These are phyloP conservation scores for Fusarium abutilonis DNA, from an alignment of 2,329 filamentous ascomycete genomes.

Conservation along the genomic window DNA sequence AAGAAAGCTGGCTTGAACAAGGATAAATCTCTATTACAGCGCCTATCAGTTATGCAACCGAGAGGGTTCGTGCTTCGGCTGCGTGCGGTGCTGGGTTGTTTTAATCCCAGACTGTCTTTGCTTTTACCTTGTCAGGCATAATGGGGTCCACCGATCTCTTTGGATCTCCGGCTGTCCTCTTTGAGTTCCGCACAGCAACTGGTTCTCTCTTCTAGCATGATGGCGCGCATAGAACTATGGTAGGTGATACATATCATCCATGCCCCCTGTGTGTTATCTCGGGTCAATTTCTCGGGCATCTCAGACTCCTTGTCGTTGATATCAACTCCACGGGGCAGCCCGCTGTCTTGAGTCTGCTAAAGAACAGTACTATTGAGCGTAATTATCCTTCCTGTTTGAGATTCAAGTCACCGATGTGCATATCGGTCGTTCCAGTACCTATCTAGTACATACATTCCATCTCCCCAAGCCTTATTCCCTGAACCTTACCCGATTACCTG, in stretches of 20 bases:
- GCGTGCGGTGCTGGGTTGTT: neutral
- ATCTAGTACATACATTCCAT: conserved; percentile 13
- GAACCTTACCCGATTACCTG: conserved; percentile 18
- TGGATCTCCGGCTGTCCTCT: neutral
- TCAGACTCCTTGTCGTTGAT: neutral
- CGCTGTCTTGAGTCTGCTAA: conserved; percentile 1
- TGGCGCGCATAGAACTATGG: neutral
- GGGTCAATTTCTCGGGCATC: neutral
- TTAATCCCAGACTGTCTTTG: neutral
- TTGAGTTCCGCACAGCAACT: neutral
- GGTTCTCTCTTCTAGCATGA: neutral
- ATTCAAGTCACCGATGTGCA: conserved; percentile 33
- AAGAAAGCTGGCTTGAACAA: conserved; percentile 7
- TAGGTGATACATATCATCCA: conserved; percentile 1
- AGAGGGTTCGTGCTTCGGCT: conserved; percentile 9
- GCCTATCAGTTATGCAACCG: conserved; percentile 32
- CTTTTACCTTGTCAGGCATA: conserved; percentile 7
- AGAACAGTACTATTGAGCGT: conserved; percentile 13
- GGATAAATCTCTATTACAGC: conserved; percentile 8
- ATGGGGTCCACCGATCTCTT: conserved; percentile 4
- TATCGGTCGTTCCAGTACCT: conserved; percentile 1
- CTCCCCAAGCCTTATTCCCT: conserved; percentile 1
- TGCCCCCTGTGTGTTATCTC: neutral
- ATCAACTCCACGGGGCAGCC: neutral
- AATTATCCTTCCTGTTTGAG: conserved; percentile 29